Conservation (phyloP, 805 yeast species). For the Saturnispora besseyi region DNA sequence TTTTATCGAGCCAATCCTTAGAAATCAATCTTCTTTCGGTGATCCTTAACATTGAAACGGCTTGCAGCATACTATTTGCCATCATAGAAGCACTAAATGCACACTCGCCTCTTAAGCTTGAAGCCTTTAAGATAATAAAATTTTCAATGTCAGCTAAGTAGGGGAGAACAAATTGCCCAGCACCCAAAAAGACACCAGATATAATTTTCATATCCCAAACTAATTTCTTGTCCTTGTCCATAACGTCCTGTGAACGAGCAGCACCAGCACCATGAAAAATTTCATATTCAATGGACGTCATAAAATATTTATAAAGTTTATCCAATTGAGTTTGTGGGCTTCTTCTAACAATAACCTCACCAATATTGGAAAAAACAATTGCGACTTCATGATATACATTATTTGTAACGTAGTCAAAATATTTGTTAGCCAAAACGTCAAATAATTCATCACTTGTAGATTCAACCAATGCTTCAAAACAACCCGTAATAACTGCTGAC, state of each 20-base stretch:
- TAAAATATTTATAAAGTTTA: conserved; percentile 35
- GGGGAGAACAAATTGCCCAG: conserved; percentile 42
- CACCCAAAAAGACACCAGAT: conserved; percentile 61
- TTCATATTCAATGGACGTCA: conserved; percentile 52
- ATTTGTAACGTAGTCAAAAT: conserved; percentile 50
- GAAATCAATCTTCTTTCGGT: conserved; percentile 46
- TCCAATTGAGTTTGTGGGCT: conserved; percentile 43
- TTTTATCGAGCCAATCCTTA: conserved; percentile 31
- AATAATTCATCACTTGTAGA: conserved; percentile 53
- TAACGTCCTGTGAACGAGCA: conserved; percentile 52
- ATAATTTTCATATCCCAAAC: conserved; percentile 63
- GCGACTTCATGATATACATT: conserved; percentile 53
- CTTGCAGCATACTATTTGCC: conserved; percentile 50
- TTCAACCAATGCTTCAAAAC: conserved; percentile 44
- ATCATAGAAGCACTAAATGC: conserved; percentile 51
- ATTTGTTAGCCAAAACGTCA: conserved; percentile 33
- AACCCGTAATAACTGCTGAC: conserved; percentile 27
- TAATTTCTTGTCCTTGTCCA: conserved; percentile 71
- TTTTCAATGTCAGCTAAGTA: conserved; percentile 38
- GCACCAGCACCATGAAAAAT: conserved; percentile 79
- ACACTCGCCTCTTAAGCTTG: conserved; percentile 44
- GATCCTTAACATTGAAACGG: conserved; percentile 53
- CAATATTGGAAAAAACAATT: conserved; percentile 59
- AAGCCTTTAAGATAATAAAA: conserved; percentile 40
- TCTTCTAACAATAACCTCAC: conserved; percentile 63